These are phyloP conservation scores for Calonectria hawksworthii DNA, from an alignment of 2,329 filamentous ascomycete species.

Conservation along the genomic window DNA sequence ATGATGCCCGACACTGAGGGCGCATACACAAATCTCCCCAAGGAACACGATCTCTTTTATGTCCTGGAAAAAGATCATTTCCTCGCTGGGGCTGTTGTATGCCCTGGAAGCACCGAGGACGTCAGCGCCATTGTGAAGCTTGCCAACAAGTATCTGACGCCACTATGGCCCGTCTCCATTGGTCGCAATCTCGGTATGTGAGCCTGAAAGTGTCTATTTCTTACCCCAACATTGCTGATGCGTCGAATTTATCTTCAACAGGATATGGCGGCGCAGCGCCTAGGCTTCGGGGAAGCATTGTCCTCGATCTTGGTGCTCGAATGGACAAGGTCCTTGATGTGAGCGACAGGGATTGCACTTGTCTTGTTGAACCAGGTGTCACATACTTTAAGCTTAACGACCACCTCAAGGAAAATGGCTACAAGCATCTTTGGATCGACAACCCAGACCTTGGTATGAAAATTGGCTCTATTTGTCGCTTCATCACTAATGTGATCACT, in stretches of 20 bases:
- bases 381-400: constrained; percentile 22
- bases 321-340: constrained; percentile 26
- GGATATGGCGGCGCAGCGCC: constrained; percentile 25
- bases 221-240: too few species aligned
- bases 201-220: too few species aligned
- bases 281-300: constrained; percentile 18
- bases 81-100: constrained; percentile 14
- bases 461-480: too few species aligned
- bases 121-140: constrained; percentile 19
- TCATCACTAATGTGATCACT: neutral
- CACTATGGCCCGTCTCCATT: constrained; percentile 21
- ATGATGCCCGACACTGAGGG: neutral
- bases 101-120: constrained; percentile 19
- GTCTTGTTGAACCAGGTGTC: constrained; percentile 22
- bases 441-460: constrained; percentile 21
- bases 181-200: constrained; percentile 19
- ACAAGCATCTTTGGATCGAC: constrained; percentile 24
- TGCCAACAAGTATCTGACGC: constrained; percentile 20
- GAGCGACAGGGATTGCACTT: constrained; percentile 7
- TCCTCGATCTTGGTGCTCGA: constrained; percentile 14
- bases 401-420: constrained; percentile 10
- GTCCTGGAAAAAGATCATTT: constrained; percentile 22
- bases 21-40: constrained; percentile 2
- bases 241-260: neutral
- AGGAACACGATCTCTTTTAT: constrained; percentile 21